Conservation (phyloP, 73 alveolate species). For the Breviolum minutum region DNA sequence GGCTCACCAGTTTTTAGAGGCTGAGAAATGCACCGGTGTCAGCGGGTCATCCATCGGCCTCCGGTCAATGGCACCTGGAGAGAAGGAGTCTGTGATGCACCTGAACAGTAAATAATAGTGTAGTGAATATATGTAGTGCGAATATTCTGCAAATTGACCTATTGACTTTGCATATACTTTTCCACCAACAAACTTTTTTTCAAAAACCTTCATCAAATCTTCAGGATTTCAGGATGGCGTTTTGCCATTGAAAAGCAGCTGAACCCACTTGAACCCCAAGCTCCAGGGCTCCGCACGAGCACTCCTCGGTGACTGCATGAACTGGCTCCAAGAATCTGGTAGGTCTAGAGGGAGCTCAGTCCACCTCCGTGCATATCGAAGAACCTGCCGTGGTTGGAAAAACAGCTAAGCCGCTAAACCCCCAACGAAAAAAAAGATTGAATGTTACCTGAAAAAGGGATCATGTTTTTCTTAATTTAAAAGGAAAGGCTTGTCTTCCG, state of each 20-base stretch:
- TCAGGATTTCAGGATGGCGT: no score
- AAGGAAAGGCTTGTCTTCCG: no score
- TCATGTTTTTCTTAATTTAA: no score
- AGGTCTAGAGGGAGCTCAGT: conserved; percentile 89
- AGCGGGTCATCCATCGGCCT: conserved; percentile 75
- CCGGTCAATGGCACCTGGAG: conserved; percentile 60
- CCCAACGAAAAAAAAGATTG: not conserved
- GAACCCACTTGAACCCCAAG: no score
- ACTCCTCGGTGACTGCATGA: conserved; percentile 79
- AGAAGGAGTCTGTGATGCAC: not conserved
- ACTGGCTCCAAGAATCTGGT: conserved; percentile 42
- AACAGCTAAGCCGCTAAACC: not conserved
- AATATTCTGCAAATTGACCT: no score
- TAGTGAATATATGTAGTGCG: not conserved
- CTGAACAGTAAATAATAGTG: not conserved
- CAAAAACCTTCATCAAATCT: no score
- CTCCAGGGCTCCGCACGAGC: conserved; percentile 13
- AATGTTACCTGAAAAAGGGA: not conserved
- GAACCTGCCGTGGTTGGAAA: not conserved
- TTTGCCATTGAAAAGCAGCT: no score
- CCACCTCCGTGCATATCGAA: conserved; percentile 82
- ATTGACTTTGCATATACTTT: no score
- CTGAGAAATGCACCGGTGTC: conserved; percentile 46
- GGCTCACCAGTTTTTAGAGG: not conserved
- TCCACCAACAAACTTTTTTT: no score